A percentile compares a stretch with the other conserved stretches of the same genome.
These are phyloP conservation scores for Mallotus nudiflorus DNA, from an alignment of 345 rosid species.

Conservation along the genomic window DNA sequence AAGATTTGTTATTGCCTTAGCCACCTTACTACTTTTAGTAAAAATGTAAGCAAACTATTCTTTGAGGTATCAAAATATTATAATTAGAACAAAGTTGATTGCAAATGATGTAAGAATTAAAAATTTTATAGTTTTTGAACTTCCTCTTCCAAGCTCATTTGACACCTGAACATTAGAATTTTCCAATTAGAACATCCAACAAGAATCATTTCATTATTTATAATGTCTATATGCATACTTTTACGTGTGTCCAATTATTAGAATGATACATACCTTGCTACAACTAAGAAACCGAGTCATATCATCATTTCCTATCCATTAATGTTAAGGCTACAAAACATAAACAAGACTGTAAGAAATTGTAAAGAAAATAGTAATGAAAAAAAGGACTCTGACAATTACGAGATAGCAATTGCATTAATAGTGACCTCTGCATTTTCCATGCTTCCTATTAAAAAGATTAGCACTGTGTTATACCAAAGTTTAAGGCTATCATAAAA, in stretches of 20 bases:
- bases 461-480: conserved; percentile 78
- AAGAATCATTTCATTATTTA: background rate
- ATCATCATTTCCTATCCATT: conserved; percentile 86
- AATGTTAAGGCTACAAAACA: conserved; percentile 57
- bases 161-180: conserved; percentile 69
- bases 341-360: background rate
- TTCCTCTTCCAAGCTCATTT: conserved; percentile 78
- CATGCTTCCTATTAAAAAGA: conserved; percentile 67
- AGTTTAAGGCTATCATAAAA: conserved; percentile 58
- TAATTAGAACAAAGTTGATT: conserved; percentile 48
- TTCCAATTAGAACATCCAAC: conserved; percentile 2
- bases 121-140: conserved; percentile 56
- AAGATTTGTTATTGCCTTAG: conserved; percentile 56
- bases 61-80: conserved; percentile 46
- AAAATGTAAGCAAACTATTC: conserved; percentile 65
- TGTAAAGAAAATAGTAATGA: background rate
- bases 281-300: conserved; percentile 75
- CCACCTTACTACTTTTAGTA: conserved; percentile 54
- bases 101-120: conserved; percentile 52
- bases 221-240: too few species aligned
- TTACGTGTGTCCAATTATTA: too few species aligned
- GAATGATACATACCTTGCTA: conserved; percentile 51
- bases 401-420: conserved; percentile 89
- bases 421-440: conserved; percentile 67
- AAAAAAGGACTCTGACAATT: background rate